phyloP scores from a whole-genome alignment of 2,329 filamentous ascomycete species.

The Talaromyces sp. region DNA sequence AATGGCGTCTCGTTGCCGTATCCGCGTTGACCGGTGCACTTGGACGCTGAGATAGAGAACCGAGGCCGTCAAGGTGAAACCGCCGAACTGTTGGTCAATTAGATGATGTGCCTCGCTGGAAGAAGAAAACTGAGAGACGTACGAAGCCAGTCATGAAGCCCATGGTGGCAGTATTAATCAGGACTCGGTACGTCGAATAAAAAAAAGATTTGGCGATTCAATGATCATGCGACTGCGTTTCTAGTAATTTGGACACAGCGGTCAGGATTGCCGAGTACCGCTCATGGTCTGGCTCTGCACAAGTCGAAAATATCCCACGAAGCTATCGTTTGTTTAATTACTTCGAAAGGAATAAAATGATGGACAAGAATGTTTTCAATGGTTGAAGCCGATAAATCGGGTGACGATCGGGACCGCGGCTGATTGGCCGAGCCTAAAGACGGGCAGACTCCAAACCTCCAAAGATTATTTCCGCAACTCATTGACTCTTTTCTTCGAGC shows the following conservation, averaged over 20 bases:
- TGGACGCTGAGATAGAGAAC: conserved; percentile 68
- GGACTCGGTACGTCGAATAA: neutral
- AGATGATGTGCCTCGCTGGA: neutral
- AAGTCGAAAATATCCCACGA: neutral
- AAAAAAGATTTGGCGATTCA: neutral
- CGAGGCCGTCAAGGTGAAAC: conserved; percentile 69
- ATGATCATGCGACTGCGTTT: neutral
- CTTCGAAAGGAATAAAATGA: neutral
- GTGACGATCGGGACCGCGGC: neutral
- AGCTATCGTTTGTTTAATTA: neutral
- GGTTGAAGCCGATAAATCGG: neutral
- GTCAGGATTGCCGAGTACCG: neutral
- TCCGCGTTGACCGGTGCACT: conserved; percentile 65
- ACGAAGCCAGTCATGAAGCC: conserved; percentile 73
- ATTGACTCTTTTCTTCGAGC: neutral
- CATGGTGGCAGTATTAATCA: conserved; percentile 45
- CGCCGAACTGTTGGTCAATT: conserved; percentile 57
- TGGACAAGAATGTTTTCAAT: neutral
- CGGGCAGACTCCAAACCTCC: neutral
- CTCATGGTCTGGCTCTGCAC: neutral
- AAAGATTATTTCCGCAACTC: neutral
- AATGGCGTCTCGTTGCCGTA: conserved; percentile 40
- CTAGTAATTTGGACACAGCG: neutral
- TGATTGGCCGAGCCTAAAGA: neutral
- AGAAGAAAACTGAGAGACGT: conserved; percentile 31